Evolutionary conservation across 495 filamentous ascomycete genomes (phyloP).

Genomic region (Glonium stellatum): DNA sequence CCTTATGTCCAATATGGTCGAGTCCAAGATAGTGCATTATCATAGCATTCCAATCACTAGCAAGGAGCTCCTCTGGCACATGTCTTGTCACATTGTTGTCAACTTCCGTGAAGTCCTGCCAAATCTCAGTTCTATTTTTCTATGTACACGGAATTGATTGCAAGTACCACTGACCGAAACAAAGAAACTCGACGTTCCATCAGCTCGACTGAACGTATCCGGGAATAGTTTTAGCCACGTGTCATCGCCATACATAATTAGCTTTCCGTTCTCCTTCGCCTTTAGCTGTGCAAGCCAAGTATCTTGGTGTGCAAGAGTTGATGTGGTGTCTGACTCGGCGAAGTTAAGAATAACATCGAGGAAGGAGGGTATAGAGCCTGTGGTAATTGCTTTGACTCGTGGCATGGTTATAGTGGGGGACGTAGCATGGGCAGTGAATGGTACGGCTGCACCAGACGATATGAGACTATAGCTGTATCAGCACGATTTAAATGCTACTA

Average conservation of each 20-base stretch:
- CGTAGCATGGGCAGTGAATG: constrained; percentile 93
- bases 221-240: constrained; percentile 98
- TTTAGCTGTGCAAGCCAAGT: constrained; percentile 93
- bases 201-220: constrained; percentile 69
- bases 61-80: constrained; percentile 63
- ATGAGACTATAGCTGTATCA: constrained; percentile 60
- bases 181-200: constrained; percentile 96
- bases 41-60: constrained; percentile 84
- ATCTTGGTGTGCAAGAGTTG: constrained; percentile 79
- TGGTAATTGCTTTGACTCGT: constrained; percentile 93
- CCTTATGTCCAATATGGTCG: constrained; percentile 96
- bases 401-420: constrained; percentile 99
- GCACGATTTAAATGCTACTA: constrained; percentile 40
- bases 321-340: constrained; percentile 84
- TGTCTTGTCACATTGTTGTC: constrained; percentile 96
- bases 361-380: constrained; percentile 92
- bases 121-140: constrained; percentile 25
- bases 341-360: constrained; percentile 96
- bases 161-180: constrained; percentile 69
- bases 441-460: constrained; percentile 69
- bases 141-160: constrained; percentile 6
- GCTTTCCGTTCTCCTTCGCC: constrained; percentile 55
- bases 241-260: constrained; percentile 96
- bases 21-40: constrained; percentile 93
- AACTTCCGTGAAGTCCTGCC: constrained; percentile 92